A percentile compares a stretch with the other conserved stretches of the same genome.
phyloP scores from a whole-genome alignment of 768 basidiomycete species.

The Paxillus ammoniavirescens region DNA sequence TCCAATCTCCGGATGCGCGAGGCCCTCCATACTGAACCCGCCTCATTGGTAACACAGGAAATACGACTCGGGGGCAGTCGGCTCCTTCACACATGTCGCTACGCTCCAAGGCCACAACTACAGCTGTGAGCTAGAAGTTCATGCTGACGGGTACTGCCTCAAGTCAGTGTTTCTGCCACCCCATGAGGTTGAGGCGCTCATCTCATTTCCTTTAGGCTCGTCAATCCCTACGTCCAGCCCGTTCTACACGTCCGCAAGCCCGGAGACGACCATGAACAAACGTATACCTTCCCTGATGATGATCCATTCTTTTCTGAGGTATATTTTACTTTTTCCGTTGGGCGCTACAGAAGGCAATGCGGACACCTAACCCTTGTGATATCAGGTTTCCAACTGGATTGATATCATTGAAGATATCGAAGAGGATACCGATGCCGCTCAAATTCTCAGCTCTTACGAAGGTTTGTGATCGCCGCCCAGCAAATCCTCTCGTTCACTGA shows the following conservation, averaged over 20 bases:
- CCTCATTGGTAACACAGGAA: slow-evolving; percentile 56
- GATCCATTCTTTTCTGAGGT: slow-evolving; percentile 94
- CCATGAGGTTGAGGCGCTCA: slow-evolving; percentile 6
- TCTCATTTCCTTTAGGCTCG: slow-evolving; percentile 50
- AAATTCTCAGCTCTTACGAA: slow-evolving; percentile 83
- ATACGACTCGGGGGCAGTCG: slow-evolving; percentile 93
- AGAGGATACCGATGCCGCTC: slow-evolving; percentile 75
- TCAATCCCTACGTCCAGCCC: slow-evolving; percentile 93
- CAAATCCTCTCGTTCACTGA: neutral
- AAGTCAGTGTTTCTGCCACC: slow-evolving; percentile 47
- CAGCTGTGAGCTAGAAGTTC: slow-evolving; percentile 92
- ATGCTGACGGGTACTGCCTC: slow-evolving; percentile 88
- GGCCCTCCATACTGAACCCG: slow-evolving; percentile 10
- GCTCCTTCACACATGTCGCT: slow-evolving; percentile 86
- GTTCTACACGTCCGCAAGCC: slow-evolving; percentile 83
- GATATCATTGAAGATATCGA: slow-evolving; percentile 89
- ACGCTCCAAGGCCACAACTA: slow-evolving; percentile 92
- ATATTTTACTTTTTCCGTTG: slow-evolving; percentile 1
- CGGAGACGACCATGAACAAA: slow-evolving; percentile 75
- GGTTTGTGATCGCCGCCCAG: slow-evolving; percentile 41
- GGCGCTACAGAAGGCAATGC: neutral
- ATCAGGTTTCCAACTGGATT: slow-evolving; percentile 74
- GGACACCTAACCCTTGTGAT: neutral
- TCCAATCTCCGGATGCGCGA: slow-evolving; percentile 20
- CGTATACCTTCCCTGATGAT: slow-evolving; percentile 71